These are phyloP conservation scores for Citrus mangshanensis DNA, from an alignment of 345 rosid species.

Conservation along the genomic window DNA sequence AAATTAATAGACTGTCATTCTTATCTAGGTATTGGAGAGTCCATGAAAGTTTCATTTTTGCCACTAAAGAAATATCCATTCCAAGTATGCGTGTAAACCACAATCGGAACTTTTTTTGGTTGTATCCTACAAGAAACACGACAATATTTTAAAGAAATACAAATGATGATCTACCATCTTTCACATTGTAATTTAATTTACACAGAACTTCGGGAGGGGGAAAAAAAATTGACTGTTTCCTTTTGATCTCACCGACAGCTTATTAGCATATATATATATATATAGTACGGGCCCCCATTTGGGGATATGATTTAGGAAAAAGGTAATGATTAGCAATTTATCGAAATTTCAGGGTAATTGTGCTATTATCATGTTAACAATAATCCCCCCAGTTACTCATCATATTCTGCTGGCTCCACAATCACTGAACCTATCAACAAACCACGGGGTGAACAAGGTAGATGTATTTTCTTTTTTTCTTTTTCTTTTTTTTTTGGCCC, in stretches of 20 bases:
- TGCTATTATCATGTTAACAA: background rate
- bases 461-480: background rate
- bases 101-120: background rate
- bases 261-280: too few relatives aligned
- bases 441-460: background rate
- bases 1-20: too few relatives aligned
- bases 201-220: background rate
- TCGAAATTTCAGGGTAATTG: background rate
- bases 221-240: too few relatives aligned
- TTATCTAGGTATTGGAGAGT: background rate
- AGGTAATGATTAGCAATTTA: background rate
- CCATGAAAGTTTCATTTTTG: background rate
- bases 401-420: conserved; percentile 11
- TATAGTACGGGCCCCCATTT: background rate
- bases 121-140: background rate
- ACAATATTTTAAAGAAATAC: background rate
- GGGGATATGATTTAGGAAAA: background rate
- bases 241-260: too few relatives aligned
- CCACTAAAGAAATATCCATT: background rate
- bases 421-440: background rate
- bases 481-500: too few relatives aligned
- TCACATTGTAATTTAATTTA: background rate
- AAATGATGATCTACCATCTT: background rate
- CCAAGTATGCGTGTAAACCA: background rate
- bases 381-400: background rate